Evolutionary conservation across 2,329 filamentous ascomycete species (phyloP), one percentile per base, ranked within the genome.

Genomic region (Stemphylium vesicarium): DNA sequence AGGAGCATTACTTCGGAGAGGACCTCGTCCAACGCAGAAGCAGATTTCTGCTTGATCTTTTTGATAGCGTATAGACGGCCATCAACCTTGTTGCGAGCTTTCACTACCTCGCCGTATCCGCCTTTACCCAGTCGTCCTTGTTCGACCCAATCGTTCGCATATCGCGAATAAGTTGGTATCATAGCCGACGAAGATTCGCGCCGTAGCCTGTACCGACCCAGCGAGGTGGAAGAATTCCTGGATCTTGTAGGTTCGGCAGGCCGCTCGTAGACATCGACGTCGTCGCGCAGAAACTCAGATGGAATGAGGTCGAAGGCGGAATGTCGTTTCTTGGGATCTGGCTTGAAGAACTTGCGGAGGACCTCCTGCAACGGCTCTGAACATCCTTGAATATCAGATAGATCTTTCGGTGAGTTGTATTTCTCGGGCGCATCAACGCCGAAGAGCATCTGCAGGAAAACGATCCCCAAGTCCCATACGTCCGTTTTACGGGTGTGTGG

Each of bases 51-150:
- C 1, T 88, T 91, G 58, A 99, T 95, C 73, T 98, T 97, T 75
- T 99, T 99, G 72, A 99, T 91, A 15, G 95, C 95, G 76, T 98
- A 99, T 38, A 96, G 88, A 53, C 93, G 90, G 0, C 91, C 91
- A 72, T 98, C 95, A 4, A 97, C 85, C 77, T 95, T 96, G 75
- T 96, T 96, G 29, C 94, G 86, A 2, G 94, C 94, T 74, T 96
- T 96, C 50, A 98, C 92, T 18, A 99, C 95, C 76, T 97, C 92
- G 4, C 95, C 95, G 76, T 96, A 99, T 0, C 94, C 95, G 38
- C 95, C 95, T 73, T 94, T 96, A 3, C 95, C 95, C 11, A 99
- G 81, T 4, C 90, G 86, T 12, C 91, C 92, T 69, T 95, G 88
- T 76, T 98, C 93, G 15, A 93, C 88, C 76, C 96, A 99, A 66